A percentile compares a stretch with the other conserved stretches of the same genome.
These are phyloP conservation scores for Nidularia sp. DNA, from an alignment of 768 basidiomycete species.

Conservation along the genomic window DNA sequence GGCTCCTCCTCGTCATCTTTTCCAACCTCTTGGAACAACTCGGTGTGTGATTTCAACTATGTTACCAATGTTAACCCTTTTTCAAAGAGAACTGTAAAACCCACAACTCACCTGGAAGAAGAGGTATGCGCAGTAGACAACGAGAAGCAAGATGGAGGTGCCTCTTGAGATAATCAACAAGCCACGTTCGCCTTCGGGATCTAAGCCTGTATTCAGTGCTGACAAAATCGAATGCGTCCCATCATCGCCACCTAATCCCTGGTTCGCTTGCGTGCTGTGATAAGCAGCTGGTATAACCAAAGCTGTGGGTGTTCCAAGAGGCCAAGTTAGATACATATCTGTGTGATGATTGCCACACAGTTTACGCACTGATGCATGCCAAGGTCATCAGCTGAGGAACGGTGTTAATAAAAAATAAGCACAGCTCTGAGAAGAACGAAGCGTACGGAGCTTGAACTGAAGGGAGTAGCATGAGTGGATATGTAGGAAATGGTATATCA, in stretches of 20 bases:
- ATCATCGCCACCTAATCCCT: constrained; percentile 3
- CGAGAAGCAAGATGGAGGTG: constrained; percentile 70
- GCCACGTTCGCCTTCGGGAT: constrained; percentile 33
- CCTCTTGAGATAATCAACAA: constrained; percentile 76
- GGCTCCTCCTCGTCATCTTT: constrained; percentile 25
- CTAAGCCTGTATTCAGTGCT: constrained; percentile 12
- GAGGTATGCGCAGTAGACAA: constrained; percentile 72
- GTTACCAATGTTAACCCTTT: constrained; percentile 1
- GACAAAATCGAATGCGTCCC: constrained; percentile 8
- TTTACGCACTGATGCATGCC: constrained; percentile 65
- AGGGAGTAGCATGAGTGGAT: background rate
- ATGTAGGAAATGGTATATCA: too few relatives aligned
- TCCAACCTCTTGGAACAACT: constrained; percentile 40
- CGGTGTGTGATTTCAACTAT: constrained; percentile 69
- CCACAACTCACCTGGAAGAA: constrained; percentile 60
- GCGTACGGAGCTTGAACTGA: constrained; percentile 46
- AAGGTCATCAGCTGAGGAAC: constrained; percentile 70
- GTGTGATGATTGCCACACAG: constrained; percentile 16
- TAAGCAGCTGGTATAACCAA: constrained; percentile 92
- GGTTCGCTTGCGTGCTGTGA: constrained; percentile 35
- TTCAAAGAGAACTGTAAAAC: background rate
- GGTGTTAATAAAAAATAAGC: background rate
- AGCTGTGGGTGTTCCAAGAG: constrained; percentile 29
- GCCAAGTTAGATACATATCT: background rate
- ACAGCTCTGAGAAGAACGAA: background rate